Conservation (phyloP, 2,329 filamentous ascomycete species). For the Cytospora piceae region DNA sequence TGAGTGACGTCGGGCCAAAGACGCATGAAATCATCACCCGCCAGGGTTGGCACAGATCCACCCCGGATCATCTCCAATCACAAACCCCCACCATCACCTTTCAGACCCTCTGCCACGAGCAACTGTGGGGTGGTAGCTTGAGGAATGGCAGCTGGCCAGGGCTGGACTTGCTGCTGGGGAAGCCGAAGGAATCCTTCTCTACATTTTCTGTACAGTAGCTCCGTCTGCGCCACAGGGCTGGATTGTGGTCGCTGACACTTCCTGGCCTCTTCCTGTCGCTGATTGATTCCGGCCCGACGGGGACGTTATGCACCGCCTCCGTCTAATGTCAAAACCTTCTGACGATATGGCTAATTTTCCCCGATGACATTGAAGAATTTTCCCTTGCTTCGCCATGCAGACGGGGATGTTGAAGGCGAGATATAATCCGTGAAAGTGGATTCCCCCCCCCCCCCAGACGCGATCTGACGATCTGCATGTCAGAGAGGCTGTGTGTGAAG, state of each 20-base stretch:
- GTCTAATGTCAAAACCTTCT: background rate
- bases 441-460: too few species aligned
- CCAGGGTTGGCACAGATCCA: background rate
- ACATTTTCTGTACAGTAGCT: background rate
- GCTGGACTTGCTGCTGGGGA: background rate
- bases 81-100: background rate
- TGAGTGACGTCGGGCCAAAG: background rate
- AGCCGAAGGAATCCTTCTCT: background rate
- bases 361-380: background rate
- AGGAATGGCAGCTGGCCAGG: too few species aligned
- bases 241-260: background rate
- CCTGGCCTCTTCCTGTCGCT: background rate
- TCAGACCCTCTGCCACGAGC: background rate
- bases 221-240: slow-evolving; percentile 1
- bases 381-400: background rate
- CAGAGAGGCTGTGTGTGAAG: background rate
- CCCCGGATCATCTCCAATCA: background rate
- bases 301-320: background rate
- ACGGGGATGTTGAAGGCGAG: background rate
- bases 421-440: background rate
- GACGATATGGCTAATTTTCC: too few species aligned
- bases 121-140: background rate
- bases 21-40: background rate
- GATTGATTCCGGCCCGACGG: background rate
- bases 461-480: background rate